phyloP scores from a whole-genome alignment of 768 basidiomycete genomes.

The Termitomyces sp. region DNA sequence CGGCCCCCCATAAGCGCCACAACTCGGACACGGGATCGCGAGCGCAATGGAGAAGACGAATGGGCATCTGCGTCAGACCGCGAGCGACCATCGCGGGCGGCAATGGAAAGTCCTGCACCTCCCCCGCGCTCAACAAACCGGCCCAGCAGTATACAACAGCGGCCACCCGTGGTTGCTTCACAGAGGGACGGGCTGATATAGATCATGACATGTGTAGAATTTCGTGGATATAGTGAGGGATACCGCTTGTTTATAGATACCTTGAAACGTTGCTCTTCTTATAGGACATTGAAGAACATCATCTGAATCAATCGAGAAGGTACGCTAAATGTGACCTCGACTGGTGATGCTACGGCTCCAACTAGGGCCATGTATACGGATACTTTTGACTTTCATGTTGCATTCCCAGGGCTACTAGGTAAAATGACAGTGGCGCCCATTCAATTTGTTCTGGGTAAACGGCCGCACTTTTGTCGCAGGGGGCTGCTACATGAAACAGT shows the following conservation, averaged over 20 bases:
- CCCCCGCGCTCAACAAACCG: constrained; percentile 68
- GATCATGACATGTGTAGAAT: not conserved
- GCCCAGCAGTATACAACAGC: constrained; percentile 55
- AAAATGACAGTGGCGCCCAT: too few relatives aligned
- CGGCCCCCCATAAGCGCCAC: constrained; percentile 30
- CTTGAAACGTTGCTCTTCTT: not conserved
- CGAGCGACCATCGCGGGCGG: constrained; percentile 30
- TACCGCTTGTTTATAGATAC: not conserved
- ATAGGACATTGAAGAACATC: not conserved
- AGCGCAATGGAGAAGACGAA: constrained; percentile 23
- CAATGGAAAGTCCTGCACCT: constrained; percentile 46
- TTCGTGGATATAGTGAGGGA: not conserved
- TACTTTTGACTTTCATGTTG: not conserved
- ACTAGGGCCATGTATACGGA: not conserved
- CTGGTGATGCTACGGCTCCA: too few relatives aligned
- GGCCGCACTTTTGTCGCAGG: too few relatives aligned
- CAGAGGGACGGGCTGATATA: constrained; percentile 35
- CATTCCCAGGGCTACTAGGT: too few relatives aligned
- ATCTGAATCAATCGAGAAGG: not conserved
- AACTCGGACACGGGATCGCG: constrained; percentile 16
- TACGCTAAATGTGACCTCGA: too few relatives aligned
- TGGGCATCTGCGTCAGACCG: constrained; percentile 10
- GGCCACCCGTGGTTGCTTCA: constrained; percentile 52
- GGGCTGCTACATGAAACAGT: too few relatives aligned
- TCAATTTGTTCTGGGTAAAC: too few relatives aligned